These are phyloP conservation scores for Trypanosomatidae sp. DNA, from an alignment of 208 protist species.

Conservation along the genomic window DNA sequence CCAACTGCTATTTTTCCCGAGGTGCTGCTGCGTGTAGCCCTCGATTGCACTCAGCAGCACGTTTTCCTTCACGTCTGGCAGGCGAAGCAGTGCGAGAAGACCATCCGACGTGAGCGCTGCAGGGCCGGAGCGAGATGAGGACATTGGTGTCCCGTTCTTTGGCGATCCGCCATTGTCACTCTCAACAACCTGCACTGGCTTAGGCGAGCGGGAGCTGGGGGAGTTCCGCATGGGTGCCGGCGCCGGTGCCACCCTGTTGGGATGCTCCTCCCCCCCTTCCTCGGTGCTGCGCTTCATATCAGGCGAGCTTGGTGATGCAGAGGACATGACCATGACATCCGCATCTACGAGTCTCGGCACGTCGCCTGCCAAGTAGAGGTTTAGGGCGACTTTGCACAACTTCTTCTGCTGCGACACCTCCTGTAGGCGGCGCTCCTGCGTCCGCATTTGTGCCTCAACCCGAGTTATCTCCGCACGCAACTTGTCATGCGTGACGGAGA, in stretches of 20 bases:
- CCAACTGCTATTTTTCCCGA: constrained; percentile 40
- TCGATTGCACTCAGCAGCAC: constrained; percentile 74
- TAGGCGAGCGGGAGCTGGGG: constrained; percentile 20
- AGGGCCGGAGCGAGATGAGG: constrained; percentile 11
- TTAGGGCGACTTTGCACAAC: constrained; percentile 76
- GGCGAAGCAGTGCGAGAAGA: constrained; percentile 60
- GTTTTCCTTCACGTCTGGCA: constrained; percentile 81
- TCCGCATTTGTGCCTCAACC: constrained; percentile 77
- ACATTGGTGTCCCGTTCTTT: constrained; percentile 9
- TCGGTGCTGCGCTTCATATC: constrained; percentile 32
- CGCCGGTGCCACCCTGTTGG: constrained; percentile 40
- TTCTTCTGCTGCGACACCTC: constrained; percentile 72
- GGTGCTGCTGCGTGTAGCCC: constrained; percentile 59
- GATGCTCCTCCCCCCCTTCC: constrained; percentile 31
- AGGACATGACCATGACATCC: constrained; percentile 12
- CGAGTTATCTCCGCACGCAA: constrained; percentile 74
- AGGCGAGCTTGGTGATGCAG: constrained; percentile 5
- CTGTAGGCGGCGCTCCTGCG: constrained; percentile 50
- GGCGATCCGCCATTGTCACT: constrained; percentile 1
- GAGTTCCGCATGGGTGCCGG: constrained; percentile 34
- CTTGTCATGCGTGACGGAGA: constrained; percentile 71
- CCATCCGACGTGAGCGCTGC: constrained; percentile 37
- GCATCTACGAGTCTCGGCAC: constrained; percentile 47
- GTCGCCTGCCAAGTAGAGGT: constrained; percentile 61
- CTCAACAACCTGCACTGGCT: constrained; percentile 1